Conservation (phyloP, 148 eudicot species). For the Camellia lanceoleosa region DNA sequence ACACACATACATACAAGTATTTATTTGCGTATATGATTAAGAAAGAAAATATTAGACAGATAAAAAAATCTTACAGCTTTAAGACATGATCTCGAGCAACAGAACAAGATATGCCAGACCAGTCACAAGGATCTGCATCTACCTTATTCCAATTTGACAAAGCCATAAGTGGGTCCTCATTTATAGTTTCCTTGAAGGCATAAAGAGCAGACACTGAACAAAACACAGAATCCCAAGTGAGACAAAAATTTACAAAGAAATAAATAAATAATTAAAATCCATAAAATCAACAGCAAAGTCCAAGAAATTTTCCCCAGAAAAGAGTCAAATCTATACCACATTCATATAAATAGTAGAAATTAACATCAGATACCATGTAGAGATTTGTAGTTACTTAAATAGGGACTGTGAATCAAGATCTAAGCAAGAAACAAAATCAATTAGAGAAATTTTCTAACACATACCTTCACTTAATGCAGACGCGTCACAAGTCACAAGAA, state of each 20-base stretch:
- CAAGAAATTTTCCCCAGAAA: not conserved
- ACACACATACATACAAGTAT: not conserved
- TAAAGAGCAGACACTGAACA: conserved; percentile 64
- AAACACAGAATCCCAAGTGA: conserved; percentile 18
- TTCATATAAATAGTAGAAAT: not conserved
- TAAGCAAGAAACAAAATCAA: conserved; percentile 9
- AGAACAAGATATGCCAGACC: conserved; percentile 78
- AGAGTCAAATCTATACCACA: not conserved
- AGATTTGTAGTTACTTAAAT: not conserved
- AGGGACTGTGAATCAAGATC: conserved; percentile 34
- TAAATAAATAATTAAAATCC: not conserved
- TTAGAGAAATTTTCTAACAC: not conserved
- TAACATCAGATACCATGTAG: not conserved
- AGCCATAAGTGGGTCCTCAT: conserved; percentile 77
- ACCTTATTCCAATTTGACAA: conserved; percentile 80
- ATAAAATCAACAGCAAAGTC: conserved; percentile 2
- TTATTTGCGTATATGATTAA: not conserved
- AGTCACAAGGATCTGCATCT: conserved; percentile 81
- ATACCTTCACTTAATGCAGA: conserved; percentile 66
- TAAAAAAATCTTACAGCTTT: conserved; percentile 59
- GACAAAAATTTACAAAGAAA: not conserved
- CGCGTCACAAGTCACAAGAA: conserved; percentile 38
- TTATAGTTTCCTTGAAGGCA: conserved; percentile 81
- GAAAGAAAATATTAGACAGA: not conserved
- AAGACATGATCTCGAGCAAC: conserved; percentile 51